Evolutionary conservation across 2,329 filamentous ascomycete genomes (phyloP), one percentile per base, ranked within the genome.

Genomic region (Sporothrix dimorphospora): DNA sequence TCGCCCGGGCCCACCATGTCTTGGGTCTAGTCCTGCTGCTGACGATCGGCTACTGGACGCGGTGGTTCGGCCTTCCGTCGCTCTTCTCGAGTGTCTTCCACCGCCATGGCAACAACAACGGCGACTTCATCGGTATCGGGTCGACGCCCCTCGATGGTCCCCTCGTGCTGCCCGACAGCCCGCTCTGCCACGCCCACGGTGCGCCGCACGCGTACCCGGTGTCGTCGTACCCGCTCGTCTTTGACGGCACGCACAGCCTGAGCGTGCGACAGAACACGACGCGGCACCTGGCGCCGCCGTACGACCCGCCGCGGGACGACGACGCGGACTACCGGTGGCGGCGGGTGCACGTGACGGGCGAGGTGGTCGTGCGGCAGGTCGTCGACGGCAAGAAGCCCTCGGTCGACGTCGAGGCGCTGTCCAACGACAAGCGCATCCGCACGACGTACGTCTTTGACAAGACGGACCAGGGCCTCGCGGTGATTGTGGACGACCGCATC

Each of bases 391-490:
- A 51, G 21, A 38, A 3, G 2, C 81, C 84, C 3, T 79, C 77
- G 1, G 75, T 87, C 47, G 81, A 84, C 1, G 66, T 88, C 6
- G 81, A 87, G 73, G 77, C 82, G 40, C 78, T 82, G 34, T 81
- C 82, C 71, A 88, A 86, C 75, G 80, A 86, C 74, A 78, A 82
- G 5, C 74, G 77, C 12, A 75, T 88, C 69, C 67, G 75, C 2
- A 75, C 83, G n/a, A 73, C 77, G 5, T 69, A 82, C 14, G 72
- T 78, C 2, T 80, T 80, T 49, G 77, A 84, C 69, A 75, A 78
- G 16, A 75, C 78, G 0, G 47, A 73, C 0, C 85, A 87, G 74
- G 40, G 51, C 3, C 78, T 87, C 71, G 74, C 77, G 19, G 74
- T 88, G 30, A 5, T 27, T 6, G 59, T 63, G 14, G 40, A 69